These are phyloP conservation scores for Nectriaceae sp. DNA, from an alignment of 2,329 filamentous ascomycete species.

Conservation along the genomic window DNA sequence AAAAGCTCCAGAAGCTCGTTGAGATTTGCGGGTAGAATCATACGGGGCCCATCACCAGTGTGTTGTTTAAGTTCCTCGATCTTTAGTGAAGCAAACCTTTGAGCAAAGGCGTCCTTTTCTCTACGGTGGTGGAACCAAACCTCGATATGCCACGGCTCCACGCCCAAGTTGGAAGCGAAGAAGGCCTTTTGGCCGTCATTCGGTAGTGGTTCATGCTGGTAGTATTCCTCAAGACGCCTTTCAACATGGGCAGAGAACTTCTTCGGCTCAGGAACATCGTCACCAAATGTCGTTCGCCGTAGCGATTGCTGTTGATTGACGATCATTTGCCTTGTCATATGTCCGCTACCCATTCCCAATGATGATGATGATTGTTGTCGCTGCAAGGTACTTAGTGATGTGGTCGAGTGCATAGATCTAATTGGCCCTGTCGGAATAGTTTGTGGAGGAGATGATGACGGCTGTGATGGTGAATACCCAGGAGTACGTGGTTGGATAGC, in stretches of 20 bases:
- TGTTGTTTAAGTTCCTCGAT: constrained; percentile 38
- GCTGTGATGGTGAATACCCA: constrained; percentile 14
- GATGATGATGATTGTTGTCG: constrained; percentile 23
- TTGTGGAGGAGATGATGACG: constrained; percentile 25
- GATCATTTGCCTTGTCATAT: constrained; percentile 43
- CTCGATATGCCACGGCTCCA: constrained; percentile 52
- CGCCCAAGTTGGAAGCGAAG: constrained; percentile 55
- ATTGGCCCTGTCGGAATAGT: constrained; percentile 17
- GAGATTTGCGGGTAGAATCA: constrained; percentile 55
- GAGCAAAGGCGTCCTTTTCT: constrained; percentile 48
- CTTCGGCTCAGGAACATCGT: constrained; percentile 44
- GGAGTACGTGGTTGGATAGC: constrained; percentile 24
- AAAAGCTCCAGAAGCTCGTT: constrained; percentile 53
- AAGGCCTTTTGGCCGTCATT: constrained; percentile 53
- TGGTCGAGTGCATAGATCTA: constrained; percentile 23
- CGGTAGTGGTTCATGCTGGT: constrained; percentile 48
- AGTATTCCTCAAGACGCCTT: constrained; percentile 55
- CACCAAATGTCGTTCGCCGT: constrained; percentile 41
- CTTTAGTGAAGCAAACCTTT: constrained; percentile 46
- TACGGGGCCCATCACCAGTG: constrained; percentile 38
- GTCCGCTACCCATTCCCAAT: constrained; percentile 14
- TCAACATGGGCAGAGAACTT: constrained; percentile 52
- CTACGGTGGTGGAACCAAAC: constrained; percentile 59
- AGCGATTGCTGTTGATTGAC: constrained; percentile 47
- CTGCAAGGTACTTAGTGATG: constrained; percentile 25